Conservation (phyloP, 306 rosid species). For the Prunus salicina region DNA sequence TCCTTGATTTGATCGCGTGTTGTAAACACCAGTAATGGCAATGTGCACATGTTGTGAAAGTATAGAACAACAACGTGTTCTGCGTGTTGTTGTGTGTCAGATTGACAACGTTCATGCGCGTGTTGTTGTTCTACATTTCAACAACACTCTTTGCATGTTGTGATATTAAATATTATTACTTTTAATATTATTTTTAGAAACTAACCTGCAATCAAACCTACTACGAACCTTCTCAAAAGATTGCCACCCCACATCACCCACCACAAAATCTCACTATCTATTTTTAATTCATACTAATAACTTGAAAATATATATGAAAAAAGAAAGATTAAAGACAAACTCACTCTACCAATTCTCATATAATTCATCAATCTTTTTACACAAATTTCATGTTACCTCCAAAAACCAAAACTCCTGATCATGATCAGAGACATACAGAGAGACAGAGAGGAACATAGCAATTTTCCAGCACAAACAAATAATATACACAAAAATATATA, state of each 20-base stretch:
- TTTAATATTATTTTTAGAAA: too few relatives aligned
- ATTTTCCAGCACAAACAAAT: background rate
- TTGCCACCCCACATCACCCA: background rate
- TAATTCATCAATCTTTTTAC: background rate
- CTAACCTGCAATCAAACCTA: slow-evolving; percentile 29
- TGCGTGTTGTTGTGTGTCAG: too few relatives aligned
- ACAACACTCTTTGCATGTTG: too few relatives aligned
- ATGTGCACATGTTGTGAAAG: too few relatives aligned
- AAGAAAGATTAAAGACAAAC: background rate
- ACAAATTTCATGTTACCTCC: slow-evolving; percentile 6
- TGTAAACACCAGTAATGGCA: too few relatives aligned
- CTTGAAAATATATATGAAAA: background rate
- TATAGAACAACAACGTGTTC: too few relatives aligned
- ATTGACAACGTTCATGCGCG: too few relatives aligned
- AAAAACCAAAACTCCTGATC: background rate
- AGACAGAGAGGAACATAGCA: background rate
- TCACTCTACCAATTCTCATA: background rate
- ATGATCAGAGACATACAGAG: background rate
- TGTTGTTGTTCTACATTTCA: too few relatives aligned
- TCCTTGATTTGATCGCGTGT: too few relatives aligned
- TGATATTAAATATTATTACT: too few relatives aligned
- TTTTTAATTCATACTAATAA: background rate
- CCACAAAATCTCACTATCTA: background rate
- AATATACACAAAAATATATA: background rate
- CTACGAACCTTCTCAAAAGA: slow-evolving; percentile 23